Percentiles rank a stretch among this genome's conserved stretches.
phyloP scores from a whole-genome alignment of 108 stramenopile genomes.

The Skeletonema menzelii region DNA sequence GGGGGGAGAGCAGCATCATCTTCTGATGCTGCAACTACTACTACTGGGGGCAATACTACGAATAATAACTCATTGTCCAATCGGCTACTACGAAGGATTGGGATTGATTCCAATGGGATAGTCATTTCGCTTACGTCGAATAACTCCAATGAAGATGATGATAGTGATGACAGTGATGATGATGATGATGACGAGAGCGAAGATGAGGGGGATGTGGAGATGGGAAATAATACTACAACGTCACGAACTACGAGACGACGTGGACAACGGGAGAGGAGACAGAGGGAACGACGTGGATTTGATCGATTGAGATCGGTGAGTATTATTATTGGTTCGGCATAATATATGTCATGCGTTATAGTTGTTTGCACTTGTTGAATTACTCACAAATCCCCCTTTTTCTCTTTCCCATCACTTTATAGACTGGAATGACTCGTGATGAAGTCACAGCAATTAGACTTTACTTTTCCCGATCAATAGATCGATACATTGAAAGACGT shows the following conservation, averaged over 20 bases:
- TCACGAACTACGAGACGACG: not conserved
- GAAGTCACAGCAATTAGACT: constrained; percentile 75
- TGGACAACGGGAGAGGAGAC: constrained; percentile 24
- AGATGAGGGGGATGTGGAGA: constrained; percentile 6
- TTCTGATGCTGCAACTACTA: too few species aligned
- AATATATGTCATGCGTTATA: not conserved
- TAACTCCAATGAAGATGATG: constrained; percentile 14
- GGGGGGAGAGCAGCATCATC: constrained; percentile 8
- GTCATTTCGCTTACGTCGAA: constrained; percentile 19
- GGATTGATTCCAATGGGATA: constrained; percentile 55
- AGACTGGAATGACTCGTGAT: constrained; percentile 55
- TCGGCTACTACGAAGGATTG: constrained; percentile 46
- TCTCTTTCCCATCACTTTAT: not conserved
- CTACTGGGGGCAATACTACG: not conserved
- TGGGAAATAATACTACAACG: not conserved
- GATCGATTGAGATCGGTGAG: constrained; percentile 72
- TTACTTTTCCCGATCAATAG: constrained; percentile 79
- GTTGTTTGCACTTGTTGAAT: not conserved
- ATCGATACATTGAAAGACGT: constrained; percentile 59
- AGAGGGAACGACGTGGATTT: constrained; percentile 66
- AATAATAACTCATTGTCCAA: not conserved
- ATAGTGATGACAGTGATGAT: constrained; percentile 28
- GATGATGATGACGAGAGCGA: constrained; percentile 19
- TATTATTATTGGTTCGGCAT: not conserved
- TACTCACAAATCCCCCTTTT: not conserved